Evolutionary conservation across 805 yeast genomes (phyloP).

Genomic region (Cyberlindnera subsufficiens): DNA sequence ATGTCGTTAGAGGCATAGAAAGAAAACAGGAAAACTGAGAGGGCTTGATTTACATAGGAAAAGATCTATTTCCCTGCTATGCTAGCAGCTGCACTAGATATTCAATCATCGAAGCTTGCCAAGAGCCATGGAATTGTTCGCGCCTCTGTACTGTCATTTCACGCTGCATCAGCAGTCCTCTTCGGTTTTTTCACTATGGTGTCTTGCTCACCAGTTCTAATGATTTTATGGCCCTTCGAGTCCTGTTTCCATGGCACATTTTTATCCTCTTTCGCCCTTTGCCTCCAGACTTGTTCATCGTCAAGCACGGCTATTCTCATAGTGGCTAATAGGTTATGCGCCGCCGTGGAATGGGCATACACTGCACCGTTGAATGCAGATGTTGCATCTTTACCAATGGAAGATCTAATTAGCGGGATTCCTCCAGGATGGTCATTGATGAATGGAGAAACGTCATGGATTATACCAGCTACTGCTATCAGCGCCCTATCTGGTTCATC

Average conservation of each 20-base stretch:
- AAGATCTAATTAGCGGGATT: conserved; percentile 63
- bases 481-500: conserved; percentile 51
- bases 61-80: too few species aligned
- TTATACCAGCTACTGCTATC: conserved; percentile 83
- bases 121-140: too few species aligned
- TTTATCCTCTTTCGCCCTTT: conserved; percentile 61
- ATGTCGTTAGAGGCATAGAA: too few species aligned
- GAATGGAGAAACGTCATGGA: conserved; percentile 90
- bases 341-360: conserved; percentile 89
- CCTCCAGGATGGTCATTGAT: conserved; percentile 96
- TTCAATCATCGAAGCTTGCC: too few species aligned
- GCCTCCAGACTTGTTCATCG: conserved; percentile 80
- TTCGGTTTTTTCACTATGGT: conserved; percentile 38
- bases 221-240: conserved; percentile 48
- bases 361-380: conserved; percentile 94
- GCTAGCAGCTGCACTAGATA: too few species aligned
- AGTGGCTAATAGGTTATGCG: conserved; percentile 82
- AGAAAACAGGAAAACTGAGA: too few species aligned
- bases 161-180: conserved; percentile 58
- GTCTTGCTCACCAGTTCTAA: conserved; percentile 58
- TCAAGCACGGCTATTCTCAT: conserved; percentile 88
- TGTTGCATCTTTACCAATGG: conserved; percentile 91
- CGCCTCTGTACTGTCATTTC: conserved; percentile 1
- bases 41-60: too few species aligned
- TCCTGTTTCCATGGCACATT: conserved; percentile 51